Conservation (phyloP, 164 flowering plant species). For the Tetrastigma voinierianum region DNA sequence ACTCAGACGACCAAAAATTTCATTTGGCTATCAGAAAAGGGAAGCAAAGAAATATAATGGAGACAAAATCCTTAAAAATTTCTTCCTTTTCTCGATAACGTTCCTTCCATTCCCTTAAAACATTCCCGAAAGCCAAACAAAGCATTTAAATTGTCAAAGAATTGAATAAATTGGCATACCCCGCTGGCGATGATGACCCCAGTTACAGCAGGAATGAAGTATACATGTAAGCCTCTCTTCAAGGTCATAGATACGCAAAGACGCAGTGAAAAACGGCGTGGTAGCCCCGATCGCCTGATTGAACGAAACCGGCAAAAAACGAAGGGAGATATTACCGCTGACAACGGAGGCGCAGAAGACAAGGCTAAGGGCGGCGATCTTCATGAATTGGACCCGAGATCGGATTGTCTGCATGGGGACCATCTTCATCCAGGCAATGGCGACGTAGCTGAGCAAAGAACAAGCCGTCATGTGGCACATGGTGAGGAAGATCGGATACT, state of each 20-base stretch:
- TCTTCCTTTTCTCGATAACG: no score
- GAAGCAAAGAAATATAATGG: no score
- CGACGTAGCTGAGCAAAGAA: conserved; percentile 61
- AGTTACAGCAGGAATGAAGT: conserved; percentile 65
- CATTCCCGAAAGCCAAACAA: background rate
- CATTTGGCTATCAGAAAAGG: no score
- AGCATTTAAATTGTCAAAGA: background rate
- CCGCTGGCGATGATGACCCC: conserved; percentile 76
- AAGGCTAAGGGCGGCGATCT: conserved; percentile 60
- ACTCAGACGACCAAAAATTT: no score
- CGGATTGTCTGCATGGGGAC: conserved; percentile 75
- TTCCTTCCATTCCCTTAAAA: no score
- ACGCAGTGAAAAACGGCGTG: conserved; percentile 75
- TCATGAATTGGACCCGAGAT: conserved; percentile 58
- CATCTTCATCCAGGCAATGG: conserved; percentile 68
- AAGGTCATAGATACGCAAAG: conserved; percentile 60
- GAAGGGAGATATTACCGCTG: conserved; percentile 57
- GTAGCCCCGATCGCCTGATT: conserved; percentile 76
- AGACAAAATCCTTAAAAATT: no score
- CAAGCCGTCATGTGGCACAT: conserved; percentile 84
- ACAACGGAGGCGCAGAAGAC: conserved; percentile 73
- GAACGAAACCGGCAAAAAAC: conserved; percentile 59
- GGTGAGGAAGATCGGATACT: conserved; percentile 74
- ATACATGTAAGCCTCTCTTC: conserved; percentile 55
- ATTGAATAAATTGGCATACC: conserved; percentile 28